A percentile compares a stretch with the other conserved stretches of the same genome.
Conservation (phyloP, 306 rosid species). For the Delonix regia region DNA sequence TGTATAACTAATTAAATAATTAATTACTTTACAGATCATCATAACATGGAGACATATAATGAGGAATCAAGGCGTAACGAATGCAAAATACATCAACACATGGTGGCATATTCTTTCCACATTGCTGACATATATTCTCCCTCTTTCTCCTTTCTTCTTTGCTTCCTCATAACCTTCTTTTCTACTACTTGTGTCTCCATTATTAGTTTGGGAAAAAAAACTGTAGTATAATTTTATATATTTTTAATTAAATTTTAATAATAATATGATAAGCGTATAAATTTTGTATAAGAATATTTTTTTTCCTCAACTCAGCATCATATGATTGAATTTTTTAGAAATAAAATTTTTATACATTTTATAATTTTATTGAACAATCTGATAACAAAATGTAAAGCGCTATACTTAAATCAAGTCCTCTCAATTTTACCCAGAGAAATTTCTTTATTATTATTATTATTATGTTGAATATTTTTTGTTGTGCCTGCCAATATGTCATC, state of each 20-base stretch:
- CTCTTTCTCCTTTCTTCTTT: not conserved
- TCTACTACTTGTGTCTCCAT: not conserved
- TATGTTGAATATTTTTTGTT: no score
- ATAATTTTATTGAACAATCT: not conserved
- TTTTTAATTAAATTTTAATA: not conserved
- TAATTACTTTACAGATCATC: constrained; percentile 50
- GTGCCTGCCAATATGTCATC: not conserved
- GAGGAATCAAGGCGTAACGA: constrained; percentile 55
- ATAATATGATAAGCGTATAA: not conserved
- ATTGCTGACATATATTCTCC: constrained; percentile 48
- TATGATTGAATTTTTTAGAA: not conserved
- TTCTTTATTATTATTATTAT: no score
- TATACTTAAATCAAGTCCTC: no score
- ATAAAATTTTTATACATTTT: not conserved
- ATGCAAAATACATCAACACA: constrained; percentile 49
- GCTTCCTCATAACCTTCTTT: not conserved
- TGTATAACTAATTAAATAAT: constrained; percentile 8
- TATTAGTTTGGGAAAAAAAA: no score
- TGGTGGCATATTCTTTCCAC: constrained; percentile 37
- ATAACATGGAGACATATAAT: constrained; percentile 31
- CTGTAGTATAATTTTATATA: no score
- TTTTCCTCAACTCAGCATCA: not conserved
- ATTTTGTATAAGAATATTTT: not conserved
- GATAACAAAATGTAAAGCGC: no score
- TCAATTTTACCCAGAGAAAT: no score